These are phyloP conservation scores for Entamoeba moshkovskii DNA, from an alignment of 208 protist genomes.

Conservation along the genomic window DNA sequence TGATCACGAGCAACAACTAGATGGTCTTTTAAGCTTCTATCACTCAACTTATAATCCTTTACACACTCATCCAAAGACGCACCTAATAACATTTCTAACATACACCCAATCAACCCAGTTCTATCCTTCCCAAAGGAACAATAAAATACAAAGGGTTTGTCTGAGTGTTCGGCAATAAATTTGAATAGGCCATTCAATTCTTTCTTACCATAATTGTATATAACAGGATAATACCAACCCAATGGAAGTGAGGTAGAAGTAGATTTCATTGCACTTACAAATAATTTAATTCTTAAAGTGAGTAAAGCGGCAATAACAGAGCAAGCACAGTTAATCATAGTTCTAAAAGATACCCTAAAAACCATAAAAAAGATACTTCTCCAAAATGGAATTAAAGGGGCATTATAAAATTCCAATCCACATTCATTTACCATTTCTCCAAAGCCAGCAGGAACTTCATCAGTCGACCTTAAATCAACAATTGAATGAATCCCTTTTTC, in stretches of 20 bases:
- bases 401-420: neutral
- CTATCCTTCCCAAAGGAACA: neutral
- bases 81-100: neutral
- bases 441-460: neutral
- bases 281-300: neutral
- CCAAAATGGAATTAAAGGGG: neutral
- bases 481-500: neutral
- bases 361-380: neutral
- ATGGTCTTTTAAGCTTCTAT: neutral
- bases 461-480: neutral
- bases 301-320: neutral
- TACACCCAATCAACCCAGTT: neutral
- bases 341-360: neutral
- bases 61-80: neutral
- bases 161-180: neutral
- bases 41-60: neutral
- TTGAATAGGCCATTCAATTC: neutral
- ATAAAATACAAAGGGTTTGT: neutral
- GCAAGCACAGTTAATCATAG: neutral
- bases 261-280: neutral
- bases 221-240: neutral
- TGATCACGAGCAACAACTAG: neutral
- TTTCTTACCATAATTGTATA: neutral
- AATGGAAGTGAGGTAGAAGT: neutral
- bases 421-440: neutral